These are phyloP conservation scores for Penicillium coprophilum DNA, from an alignment of 495 filamentous ascomycete species.

Conservation along the genomic window DNA sequence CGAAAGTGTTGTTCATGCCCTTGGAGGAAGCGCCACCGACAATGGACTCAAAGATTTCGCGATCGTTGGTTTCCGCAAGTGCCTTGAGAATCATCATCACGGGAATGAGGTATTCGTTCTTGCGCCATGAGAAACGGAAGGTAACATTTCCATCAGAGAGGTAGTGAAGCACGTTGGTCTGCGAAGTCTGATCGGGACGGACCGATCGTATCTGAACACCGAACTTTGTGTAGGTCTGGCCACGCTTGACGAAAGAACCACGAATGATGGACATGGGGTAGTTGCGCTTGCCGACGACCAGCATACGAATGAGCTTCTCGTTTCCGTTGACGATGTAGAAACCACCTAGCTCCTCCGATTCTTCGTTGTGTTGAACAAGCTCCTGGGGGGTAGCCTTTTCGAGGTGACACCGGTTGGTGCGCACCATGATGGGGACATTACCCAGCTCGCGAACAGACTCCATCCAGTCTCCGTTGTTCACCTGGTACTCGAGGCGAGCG, in stretches of 20 bases:
- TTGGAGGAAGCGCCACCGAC: conserved; percentile 72
- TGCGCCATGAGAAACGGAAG: conserved; percentile 96
- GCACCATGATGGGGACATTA: conserved; percentile 88
- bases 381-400: conserved; percentile 77
- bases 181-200: conserved; percentile 92
- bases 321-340: conserved; percentile 73
- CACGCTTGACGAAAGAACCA: conserved; percentile 81
- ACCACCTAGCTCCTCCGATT: conserved; percentile 88
- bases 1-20: conserved; percentile 82
- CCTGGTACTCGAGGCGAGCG: conserved; percentile 72
- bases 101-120: conserved; percentile 91
- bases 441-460: conserved; percentile 81
- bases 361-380: conserved; percentile 83
- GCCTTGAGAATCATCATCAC: conserved; percentile 97
- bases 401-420: conserved; percentile 88
- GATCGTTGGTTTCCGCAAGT: conserved; percentile 90
- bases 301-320: conserved; percentile 91
- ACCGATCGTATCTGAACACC: conserved; percentile 90
- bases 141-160: conserved; percentile 92
- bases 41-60: conserved; percentile 89
- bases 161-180: conserved; percentile 96
- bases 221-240: conserved; percentile 79
- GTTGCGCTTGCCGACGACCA: conserved; percentile 85
- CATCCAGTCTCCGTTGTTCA: conserved; percentile 83
- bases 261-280: conserved; percentile 92